A percentile compares a stretch with the other conserved stretches of the same genome.
Conservation (phyloP, 768 basidiomycete species). For the Hygrocybe coccinea region DNA sequence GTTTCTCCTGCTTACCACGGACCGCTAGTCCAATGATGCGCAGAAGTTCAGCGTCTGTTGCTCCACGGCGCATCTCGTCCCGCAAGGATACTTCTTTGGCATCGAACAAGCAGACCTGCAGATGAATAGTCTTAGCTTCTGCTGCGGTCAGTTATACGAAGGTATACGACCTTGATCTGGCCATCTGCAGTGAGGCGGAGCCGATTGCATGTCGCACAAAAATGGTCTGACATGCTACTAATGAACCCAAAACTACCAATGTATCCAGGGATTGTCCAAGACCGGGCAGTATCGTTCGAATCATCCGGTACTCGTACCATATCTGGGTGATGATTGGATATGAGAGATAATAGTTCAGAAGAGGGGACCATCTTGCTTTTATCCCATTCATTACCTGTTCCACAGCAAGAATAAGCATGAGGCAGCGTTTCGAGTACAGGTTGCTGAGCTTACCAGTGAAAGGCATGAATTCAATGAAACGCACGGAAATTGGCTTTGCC, state of each 20-base stretch:
- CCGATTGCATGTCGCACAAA: slow-evolving; percentile 81
- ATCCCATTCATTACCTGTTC: slow-evolving; percentile 79
- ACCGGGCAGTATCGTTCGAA: slow-evolving; percentile 75
- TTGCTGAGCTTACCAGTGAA: slow-evolving; percentile 58
- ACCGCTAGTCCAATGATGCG: slow-evolving; percentile 61
- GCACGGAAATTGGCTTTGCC: slow-evolving; percentile 57
- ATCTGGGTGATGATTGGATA: slow-evolving; percentile 44
- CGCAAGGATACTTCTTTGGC: slow-evolving; percentile 78
- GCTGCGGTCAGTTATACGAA: background rate
- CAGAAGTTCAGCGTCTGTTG: slow-evolving; percentile 59
- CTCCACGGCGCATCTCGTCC: slow-evolving; percentile 63
- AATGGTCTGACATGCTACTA: slow-evolving; percentile 91
- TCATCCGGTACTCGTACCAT: slow-evolving; percentile 60
- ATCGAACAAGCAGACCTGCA: slow-evolving; percentile 84
- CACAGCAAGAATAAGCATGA: slow-evolving; percentile 1
- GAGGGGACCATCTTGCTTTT: slow-evolving; percentile 79
- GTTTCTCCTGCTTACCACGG: slow-evolving; percentile 68
- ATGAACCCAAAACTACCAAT: slow-evolving; percentile 79
- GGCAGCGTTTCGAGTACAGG: background rate
- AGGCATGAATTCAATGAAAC: slow-evolving; percentile 95
- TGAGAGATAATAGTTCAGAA: slow-evolving; percentile 49
- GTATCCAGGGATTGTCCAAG: slow-evolving; percentile 70
- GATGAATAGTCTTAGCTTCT: slow-evolving; percentile 1
- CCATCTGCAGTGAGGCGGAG: slow-evolving; percentile 86
- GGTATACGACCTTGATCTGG: slow-evolving; percentile 64